Evolutionary conservation across 176 grass and related monocot genomes (phyloP).

Genomic region (Triticum timopheevii): DNA sequence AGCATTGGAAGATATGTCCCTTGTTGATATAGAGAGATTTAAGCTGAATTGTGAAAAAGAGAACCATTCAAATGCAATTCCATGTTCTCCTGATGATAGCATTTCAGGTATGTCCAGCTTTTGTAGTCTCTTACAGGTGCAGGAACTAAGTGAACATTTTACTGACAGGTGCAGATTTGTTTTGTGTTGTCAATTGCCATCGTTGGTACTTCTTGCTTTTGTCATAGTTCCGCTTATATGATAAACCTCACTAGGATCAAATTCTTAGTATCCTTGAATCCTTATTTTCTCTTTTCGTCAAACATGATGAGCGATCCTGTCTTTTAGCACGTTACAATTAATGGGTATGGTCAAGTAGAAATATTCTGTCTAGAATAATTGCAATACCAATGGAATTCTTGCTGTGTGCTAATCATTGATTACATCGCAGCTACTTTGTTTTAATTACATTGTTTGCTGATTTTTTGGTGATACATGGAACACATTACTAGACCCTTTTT

Average conservation of each 20-base stretch:
- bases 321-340: constrained; percentile 4
- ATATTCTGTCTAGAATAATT: background rate
- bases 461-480: background rate
- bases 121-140: background rate
- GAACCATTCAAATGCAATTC: constrained; percentile 28
- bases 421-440: background rate
- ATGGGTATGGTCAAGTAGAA: background rate
- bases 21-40: constrained; percentile 34
- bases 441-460: constrained; percentile 6
- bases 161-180: constrained; percentile 9
- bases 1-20: constrained; percentile 65
- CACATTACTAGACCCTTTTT: background rate
- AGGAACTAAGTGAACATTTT: background rate
- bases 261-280: background rate
- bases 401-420: background rate
- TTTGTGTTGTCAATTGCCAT: background rate
- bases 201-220: background rate
- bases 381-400: background rate
- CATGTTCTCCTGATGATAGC: constrained; percentile 12
- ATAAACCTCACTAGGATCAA: background rate
- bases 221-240: background rate
- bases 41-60: constrained; percentile 36
- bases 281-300: background rate
- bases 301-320: background rate
- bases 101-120: constrained; percentile 40